Percentiles rank a stretch among this genome's conserved stretches.
Conservation (phyloP, 495 filamentous ascomycete genomes). For the Podospora pseudocomata region DNA sequence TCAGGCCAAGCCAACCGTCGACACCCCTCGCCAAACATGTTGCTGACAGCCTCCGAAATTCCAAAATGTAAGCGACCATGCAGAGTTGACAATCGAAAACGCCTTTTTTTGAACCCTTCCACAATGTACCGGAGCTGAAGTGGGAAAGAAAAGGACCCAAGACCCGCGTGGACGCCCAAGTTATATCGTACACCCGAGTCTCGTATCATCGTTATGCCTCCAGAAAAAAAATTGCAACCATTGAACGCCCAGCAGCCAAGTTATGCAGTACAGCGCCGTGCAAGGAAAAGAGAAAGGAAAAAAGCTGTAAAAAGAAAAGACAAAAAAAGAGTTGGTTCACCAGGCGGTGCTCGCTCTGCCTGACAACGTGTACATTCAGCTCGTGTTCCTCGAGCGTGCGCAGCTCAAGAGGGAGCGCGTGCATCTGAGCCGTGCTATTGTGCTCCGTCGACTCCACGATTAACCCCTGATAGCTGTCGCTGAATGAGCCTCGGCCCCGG, state of each 20-base stretch:
- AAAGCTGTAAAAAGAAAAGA: neutral
- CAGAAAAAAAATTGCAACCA: neutral
- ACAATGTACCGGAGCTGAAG: slow-evolving; percentile 4
- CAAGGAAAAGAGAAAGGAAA: slow-evolving; percentile 10
- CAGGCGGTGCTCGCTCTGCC: neutral
- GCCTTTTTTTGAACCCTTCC: slow-evolving; percentile 3
- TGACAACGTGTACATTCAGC: slow-evolving; percentile 9
- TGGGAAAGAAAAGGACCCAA: neutral
- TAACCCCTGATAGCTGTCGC: slow-evolving; percentile 36
- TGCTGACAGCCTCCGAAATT: neutral
- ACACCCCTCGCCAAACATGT: neutral
- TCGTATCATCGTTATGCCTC: neutral
- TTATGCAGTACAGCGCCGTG: slow-evolving; percentile 15
- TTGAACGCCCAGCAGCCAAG: slow-evolving; percentile 21
- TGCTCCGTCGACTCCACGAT: neutral
- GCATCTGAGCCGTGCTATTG: neutral
- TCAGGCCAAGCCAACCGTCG: neutral
- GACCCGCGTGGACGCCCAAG: neutral
- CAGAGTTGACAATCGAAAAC: slow-evolving; percentile 1
- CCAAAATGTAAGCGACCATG: neutral
- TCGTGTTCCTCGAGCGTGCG: neutral
- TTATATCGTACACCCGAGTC: neutral
- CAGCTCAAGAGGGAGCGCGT: neutral
- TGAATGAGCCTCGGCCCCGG: slow-evolving; percentile 37
- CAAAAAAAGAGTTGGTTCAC: neutral